These are phyloP conservation scores for Acephala macrosclerotiorum DNA, from an alignment of 2,329 filamentous ascomycete species.

Conservation along the genomic window DNA sequence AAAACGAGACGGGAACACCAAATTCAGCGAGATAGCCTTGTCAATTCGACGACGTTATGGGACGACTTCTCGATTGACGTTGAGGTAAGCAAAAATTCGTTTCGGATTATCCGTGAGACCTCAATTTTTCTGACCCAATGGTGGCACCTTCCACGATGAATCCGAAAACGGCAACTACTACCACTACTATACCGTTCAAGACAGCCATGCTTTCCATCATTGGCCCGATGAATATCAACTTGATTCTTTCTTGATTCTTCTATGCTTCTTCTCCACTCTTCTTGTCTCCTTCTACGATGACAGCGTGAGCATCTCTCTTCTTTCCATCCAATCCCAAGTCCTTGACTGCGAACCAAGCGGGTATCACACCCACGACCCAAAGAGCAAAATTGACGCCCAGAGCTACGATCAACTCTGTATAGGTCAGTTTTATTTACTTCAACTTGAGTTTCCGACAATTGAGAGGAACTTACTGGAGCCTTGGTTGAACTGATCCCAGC, in stretches of 20 bases:
- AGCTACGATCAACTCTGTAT: slow-evolving; percentile 28
- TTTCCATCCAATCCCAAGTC: not conserved
- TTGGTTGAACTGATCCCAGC: slow-evolving; percentile 44
- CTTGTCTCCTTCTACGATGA: not conserved
- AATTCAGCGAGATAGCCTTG: not conserved
- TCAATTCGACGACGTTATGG: not conserved
- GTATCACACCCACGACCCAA: slow-evolving; percentile 39
- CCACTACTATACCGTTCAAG: no score
- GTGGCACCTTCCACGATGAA: not conserved
- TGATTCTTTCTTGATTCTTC: not conserved
- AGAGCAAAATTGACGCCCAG: slow-evolving; percentile 38
- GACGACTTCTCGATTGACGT: not conserved
- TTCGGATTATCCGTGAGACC: not conserved
- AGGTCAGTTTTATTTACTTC: slow-evolving; percentile 5
- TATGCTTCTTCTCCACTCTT: not conserved
- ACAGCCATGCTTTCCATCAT: no score
- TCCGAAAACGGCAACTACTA: no score
- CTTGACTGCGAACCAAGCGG: slow-evolving; percentile 22
- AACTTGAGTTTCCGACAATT: slow-evolving; percentile 9
- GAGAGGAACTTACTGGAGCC: slow-evolving; percentile 26
- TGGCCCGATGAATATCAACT: not conserved
- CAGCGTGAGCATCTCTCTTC: not conserved
- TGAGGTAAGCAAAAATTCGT: not conserved
- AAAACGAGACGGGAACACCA: not conserved
- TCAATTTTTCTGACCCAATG: not conserved